Evolutionary conservation across 1,284 basidiomycete species (phyloP), one percentile per base, ranked within the genome.

Genomic region (Rhodotorula sp.): DNA sequence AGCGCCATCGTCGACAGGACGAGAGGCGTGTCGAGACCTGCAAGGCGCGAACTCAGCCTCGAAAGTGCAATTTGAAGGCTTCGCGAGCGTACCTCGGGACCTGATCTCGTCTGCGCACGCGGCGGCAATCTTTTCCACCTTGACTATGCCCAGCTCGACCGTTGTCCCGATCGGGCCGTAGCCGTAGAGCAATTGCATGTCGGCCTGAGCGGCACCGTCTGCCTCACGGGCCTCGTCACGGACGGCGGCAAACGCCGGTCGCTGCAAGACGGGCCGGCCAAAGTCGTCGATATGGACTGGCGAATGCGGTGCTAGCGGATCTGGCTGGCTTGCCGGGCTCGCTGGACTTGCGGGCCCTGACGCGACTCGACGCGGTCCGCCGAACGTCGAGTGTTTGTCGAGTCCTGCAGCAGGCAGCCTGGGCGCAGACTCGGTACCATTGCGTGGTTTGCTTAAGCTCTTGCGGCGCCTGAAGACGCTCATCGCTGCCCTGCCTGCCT

Each of bases 1-100:
- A 96, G 87, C 31, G 92, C 92, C 76, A 90, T 87, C 46, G 88
- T 88, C 43, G 90, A 91, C 83, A 96, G 94, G 72, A 96, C 88
- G 82, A 95, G 89, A 20, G 93, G 93, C 3, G 91, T 93, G 43
- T 89, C 89, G 71, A 95, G 86, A 62, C 90, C 91, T 85, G 70
- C 6, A 12, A 47, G 15, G 31, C 4, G 3, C 16, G 15, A 14
- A 16, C 39, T 29, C n/a, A 26, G 31, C 46, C 47, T 20, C 10
- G 52, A 4, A 20, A 59, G 49, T 21, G 2, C 20, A 23, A 7
- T n/a, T 8, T 21, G 51, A 14, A 34, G 1, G 23, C n/a, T 46
- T 23, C 26, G 31, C 18, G 23, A 58, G 39, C 66, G 64, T 15
- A 69, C 75, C 76, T 65, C 70, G 57, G 31, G 58, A 20, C 21